Evolutionary conservation across 2,329 filamentous ascomycete species (phyloP).

Genomic region (Cercospora sp.): DNA sequence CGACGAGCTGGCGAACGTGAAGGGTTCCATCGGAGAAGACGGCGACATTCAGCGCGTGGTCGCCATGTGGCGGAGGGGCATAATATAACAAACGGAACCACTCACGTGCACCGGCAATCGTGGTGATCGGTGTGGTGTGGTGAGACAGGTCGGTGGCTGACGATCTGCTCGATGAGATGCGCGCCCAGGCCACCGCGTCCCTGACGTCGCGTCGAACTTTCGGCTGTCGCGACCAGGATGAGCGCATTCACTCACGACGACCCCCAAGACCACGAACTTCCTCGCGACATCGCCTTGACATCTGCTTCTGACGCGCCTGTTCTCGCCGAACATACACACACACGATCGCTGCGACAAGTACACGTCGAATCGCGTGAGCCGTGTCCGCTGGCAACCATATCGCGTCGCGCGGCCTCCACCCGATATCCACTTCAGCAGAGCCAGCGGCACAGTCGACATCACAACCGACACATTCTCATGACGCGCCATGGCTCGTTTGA

Average conservation of each 20-base stretch:
- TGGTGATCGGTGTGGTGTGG: neutral
- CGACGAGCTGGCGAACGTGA: slow-evolving; percentile 90
- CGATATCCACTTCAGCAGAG: neutral
- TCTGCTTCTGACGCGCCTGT: neutral
- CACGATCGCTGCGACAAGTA: neutral
- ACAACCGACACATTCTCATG: neutral
- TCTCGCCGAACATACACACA: neutral
- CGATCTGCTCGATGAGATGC: neutral
- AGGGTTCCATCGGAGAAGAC: slow-evolving; percentile 75
- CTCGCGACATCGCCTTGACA: neutral
- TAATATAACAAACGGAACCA: neutral
- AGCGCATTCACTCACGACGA: neutral
- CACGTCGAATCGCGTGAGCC: neutral
- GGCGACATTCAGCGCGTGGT: neutral
- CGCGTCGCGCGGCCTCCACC: neutral
- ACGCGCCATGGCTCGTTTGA: slow-evolving; percentile 29
- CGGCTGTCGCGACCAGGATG: slow-evolving; percentile 5
- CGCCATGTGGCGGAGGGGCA: neutral
- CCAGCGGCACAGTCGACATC: neutral
- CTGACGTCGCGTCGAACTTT: slow-evolving; percentile 8
- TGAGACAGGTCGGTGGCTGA: neutral
- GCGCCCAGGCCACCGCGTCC: slow-evolving; percentile 2
- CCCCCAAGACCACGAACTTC: neutral
- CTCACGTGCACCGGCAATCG: neutral
- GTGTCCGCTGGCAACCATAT: neutral